Conservation (phyloP, 805 yeast species). For the Candida khao-thaluensis region DNA sequence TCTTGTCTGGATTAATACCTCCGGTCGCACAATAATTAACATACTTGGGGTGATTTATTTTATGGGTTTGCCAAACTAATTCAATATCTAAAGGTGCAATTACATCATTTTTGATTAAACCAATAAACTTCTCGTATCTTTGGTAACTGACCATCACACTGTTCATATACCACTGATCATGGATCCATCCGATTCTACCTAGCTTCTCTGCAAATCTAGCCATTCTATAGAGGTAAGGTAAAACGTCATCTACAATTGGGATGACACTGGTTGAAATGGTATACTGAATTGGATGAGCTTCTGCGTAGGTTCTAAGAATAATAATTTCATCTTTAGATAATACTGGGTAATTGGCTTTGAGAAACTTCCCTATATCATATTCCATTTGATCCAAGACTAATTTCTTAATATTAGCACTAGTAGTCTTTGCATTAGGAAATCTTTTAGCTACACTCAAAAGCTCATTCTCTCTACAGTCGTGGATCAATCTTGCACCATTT, state of each 20-base stretch:
- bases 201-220: neutral
- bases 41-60: neutral
- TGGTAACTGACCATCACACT: neutral
- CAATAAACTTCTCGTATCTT: neutral
- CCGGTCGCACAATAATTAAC: neutral
- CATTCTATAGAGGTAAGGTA: neutral
- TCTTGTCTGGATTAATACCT: neutral
- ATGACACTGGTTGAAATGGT: neutral
- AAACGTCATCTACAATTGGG: neutral
- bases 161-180: neutral
- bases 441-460: neutral
- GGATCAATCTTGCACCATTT: neutral
- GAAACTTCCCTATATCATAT: neutral
- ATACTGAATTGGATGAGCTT: neutral
- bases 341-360: neutral
- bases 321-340: neutral
- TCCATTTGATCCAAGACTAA: neutral
- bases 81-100: constrained; percentile 4
- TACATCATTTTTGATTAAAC: neutral
- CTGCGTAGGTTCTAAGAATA: neutral
- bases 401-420: neutral
- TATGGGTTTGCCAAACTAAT: constrained; percentile 5
- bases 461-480: neutral
- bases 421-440: neutral
- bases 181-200: neutral